Base-by-base conservation (phyloP, 2,329 filamentous ascomycete genomes). In the Cercospora sesami region DNA sequence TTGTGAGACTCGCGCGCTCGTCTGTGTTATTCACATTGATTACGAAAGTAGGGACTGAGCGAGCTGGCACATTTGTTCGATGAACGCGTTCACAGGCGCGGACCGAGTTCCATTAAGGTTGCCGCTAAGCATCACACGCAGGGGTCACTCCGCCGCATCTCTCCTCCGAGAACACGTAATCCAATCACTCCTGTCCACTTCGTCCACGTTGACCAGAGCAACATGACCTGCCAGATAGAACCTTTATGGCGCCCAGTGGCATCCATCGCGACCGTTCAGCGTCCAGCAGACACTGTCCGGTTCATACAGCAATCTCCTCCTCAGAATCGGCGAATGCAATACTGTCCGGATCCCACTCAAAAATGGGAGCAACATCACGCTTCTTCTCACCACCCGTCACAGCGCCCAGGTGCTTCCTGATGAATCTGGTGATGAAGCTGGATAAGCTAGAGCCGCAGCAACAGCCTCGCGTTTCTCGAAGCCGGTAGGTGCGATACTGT, bases 1-100 rank as follows among this genome's bases (percentile, higher is more conserved):
- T 39, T 76, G 63, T 64, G n/a, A 33, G 53, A 58, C 53, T 26
- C 53, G 53, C 53, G 26, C 53, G 53, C 30, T 33, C 30, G 53
- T 30, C 53, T 58, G 26, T 28, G 28, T n/a, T 30, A 28, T 58
- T 30, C 53, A 42, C 36, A 58, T 58, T 10, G 53, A 58, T 30
- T n/a, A 16, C 23, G 16, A 58, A 30, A 58, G 48, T 18, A 1
- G 28, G 10, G 26, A 58, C 5, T 6, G 26, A 31, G 30, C 26
- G 26, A 18, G 30, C 26, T 58, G 53, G 53, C 53, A 58, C 14
- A 58, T n/a, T 30, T 58, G 26, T 58, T 57, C 53, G 8, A n/a
- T 5, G 21, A 51, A 57, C 53, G 53, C 53, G 53, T 58, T 58
- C 53, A 58, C 26, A 58, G 16, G 53, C 53, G 53, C 53, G 53